Conservation (phyloP, 148 eudicot species). For the Fallopia convolvulus region DNA sequence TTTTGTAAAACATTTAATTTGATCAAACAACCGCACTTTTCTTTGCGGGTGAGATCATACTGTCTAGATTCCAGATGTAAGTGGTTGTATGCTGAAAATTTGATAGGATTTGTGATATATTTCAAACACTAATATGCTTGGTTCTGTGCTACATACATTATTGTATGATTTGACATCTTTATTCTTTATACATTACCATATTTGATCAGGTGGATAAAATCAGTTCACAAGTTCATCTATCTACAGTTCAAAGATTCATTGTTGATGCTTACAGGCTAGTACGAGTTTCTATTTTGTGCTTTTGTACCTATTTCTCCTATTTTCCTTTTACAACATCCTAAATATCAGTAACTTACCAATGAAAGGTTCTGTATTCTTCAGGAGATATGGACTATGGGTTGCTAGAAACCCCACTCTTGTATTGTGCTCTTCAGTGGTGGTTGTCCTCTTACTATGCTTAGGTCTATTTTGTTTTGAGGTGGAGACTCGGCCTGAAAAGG, state of each 20-base stretch:
- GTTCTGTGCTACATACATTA: no score
- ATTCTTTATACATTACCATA: background rate
- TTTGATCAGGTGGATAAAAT: slow-evolving; percentile 20
- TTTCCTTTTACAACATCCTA: background rate
- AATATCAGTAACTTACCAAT: background rate
- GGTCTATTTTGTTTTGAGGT: slow-evolving; percentile 57
- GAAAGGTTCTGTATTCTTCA: slow-evolving; percentile 18
- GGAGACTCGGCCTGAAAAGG: slow-evolving; percentile 76
- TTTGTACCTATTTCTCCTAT: background rate
- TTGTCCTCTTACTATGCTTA: slow-evolving; percentile 53
- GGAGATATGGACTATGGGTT: slow-evolving; percentile 70
- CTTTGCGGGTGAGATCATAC: background rate
- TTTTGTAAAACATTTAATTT: background rate
- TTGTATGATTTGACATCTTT: background rate
- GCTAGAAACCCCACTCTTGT: slow-evolving; percentile 57
- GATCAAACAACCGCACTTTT: background rate
- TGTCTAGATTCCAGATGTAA: background rate
- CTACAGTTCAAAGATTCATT: slow-evolving; percentile 47
- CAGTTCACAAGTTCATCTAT: slow-evolving; percentile 21
- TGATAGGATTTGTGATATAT: background rate
- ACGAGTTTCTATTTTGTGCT: background rate
- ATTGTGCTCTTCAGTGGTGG: slow-evolving; percentile 44
- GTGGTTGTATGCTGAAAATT: background rate
- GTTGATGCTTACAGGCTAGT: slow-evolving; percentile 47
- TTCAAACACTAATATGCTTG: background rate